Evolutionary conservation across 2,329 filamentous ascomycete genomes (phyloP).

Genomic region (Paramyrothecium sp.): DNA sequence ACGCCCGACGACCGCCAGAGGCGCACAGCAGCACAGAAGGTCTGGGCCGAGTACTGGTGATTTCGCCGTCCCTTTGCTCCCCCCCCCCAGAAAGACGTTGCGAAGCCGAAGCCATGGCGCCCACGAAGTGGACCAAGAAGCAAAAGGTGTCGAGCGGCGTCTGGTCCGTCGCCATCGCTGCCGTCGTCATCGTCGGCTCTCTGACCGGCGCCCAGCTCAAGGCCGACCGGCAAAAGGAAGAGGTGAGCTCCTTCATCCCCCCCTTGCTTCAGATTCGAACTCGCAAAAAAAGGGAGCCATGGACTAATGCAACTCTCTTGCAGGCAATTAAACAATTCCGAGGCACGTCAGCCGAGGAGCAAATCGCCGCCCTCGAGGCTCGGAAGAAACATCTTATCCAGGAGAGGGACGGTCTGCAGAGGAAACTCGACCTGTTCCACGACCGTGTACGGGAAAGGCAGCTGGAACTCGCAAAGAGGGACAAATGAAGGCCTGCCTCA

Average conservation of each 20-base stretch:
- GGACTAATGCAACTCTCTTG: not conserved
- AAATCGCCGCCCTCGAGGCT: conserved; percentile 42
- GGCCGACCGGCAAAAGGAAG: conserved; percentile 43
- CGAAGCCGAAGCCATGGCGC: conserved; percentile 8
- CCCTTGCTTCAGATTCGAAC: not conserved
- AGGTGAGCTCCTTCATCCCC: conserved; percentile 26
- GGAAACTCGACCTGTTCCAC: conserved; percentile 39
- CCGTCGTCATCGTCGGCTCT: conserved; percentile 44
- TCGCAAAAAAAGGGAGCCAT: too few relatives aligned
- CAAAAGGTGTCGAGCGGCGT: conserved; percentile 32
- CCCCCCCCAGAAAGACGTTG: not conserved
- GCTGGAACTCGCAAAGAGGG: conserved; percentile 20
- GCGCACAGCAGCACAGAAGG: conserved; percentile 13
- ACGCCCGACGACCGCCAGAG: conserved; percentile 16
- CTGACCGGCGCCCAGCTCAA: conserved; percentile 50
- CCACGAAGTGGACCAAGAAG: conserved; percentile 23
- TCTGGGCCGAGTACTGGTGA: conserved; percentile 26
- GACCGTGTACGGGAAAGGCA: conserved; percentile 37
- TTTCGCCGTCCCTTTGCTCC: not conserved
- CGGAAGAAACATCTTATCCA: conserved; percentile 37
- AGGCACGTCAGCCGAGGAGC: conserved; percentile 37
- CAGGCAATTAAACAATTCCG: conserved; percentile 36
- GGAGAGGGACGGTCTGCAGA: conserved; percentile 37
- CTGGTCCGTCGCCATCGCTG: conserved; percentile 43
- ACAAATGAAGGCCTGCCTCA: conserved; percentile 5